Conservation (phyloP, 139 green algal species). For the Gonium pectorale region DNA sequence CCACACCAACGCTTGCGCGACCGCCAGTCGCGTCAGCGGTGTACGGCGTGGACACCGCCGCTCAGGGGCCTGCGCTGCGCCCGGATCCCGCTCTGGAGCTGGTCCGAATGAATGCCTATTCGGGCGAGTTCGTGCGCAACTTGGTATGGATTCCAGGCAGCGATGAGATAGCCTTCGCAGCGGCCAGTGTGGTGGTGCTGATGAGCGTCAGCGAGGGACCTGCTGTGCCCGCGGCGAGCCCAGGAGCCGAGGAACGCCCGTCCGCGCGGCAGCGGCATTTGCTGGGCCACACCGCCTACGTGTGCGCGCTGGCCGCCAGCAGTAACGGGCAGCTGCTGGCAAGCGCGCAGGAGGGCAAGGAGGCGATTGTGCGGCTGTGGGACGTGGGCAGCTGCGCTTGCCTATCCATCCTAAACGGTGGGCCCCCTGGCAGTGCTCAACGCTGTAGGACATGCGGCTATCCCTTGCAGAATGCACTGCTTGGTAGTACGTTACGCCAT, state of each 20-base stretch:
- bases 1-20: background rate
- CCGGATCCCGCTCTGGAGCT: constrained; percentile 62
- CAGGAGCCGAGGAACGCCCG: constrained; percentile 5
- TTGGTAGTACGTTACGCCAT: no score
- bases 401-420: constrained; percentile 68
- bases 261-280: constrained; percentile 76
- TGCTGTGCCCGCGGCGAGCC: background rate
- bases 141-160: constrained; percentile 64
- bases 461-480: background rate
- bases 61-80: constrained; percentile 10
- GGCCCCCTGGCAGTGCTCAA: background rate
- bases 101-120: constrained; percentile 68
- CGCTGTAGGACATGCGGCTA: no score
- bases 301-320: constrained; percentile 72
- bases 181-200: constrained; percentile 61
- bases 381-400: constrained; percentile 67
- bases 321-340: constrained; percentile 68
- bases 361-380: constrained; percentile 80
- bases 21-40: background rate
- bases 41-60: background rate
- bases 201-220: constrained; percentile 53
- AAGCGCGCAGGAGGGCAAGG: constrained; percentile 78
- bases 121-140: constrained; percentile 67
- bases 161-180: constrained; percentile 74
- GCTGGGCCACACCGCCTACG: constrained; percentile 68